A percentile compares a stretch with the other conserved stretches of the same genome.
phyloP scores from a whole-genome alignment of 2,329 filamentous ascomycete species.

The Arthrinium phaeospermum region DNA sequence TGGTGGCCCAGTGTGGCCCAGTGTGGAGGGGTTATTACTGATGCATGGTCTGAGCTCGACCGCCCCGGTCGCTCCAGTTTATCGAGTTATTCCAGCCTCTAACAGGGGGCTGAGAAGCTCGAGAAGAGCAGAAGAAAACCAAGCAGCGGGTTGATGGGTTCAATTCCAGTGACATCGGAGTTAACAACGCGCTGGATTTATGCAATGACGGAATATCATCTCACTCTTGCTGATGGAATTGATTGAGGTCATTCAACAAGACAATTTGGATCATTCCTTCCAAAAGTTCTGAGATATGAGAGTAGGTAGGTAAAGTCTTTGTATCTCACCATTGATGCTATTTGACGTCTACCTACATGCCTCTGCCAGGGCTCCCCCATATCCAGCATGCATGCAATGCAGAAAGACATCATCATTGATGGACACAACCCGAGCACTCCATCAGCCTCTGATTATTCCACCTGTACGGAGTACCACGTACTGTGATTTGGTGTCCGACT shows the following conservation, averaged over 20 bases:
- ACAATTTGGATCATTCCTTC: no score
- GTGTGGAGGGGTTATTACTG: conserved; percentile 13
- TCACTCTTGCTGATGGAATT: background rate
- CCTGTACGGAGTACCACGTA: background rate
- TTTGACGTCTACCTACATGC: background rate
- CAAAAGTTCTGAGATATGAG: no score
- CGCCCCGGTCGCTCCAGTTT: background rate
- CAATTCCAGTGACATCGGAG: background rate
- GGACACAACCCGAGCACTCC: background rate
- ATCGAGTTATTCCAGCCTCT: background rate
- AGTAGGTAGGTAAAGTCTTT: no score
- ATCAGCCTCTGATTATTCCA: background rate
- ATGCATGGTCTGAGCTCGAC: conserved; percentile 6
- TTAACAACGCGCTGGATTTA: background rate
- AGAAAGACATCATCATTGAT: background rate
- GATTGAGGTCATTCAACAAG: no score
- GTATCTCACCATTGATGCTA: background rate
- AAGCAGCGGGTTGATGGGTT: background rate
- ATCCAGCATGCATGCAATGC: background rate
- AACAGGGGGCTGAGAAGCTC: background rate
- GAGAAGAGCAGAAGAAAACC: background rate
- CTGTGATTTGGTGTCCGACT: background rate
- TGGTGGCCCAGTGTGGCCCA: background rate
- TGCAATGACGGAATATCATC: background rate
- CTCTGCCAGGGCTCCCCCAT: background rate